These are phyloP conservation scores for Phytophthora podocarpi DNA, from an alignment of 352 stramenopile genomes.

Conservation along the genomic window DNA sequence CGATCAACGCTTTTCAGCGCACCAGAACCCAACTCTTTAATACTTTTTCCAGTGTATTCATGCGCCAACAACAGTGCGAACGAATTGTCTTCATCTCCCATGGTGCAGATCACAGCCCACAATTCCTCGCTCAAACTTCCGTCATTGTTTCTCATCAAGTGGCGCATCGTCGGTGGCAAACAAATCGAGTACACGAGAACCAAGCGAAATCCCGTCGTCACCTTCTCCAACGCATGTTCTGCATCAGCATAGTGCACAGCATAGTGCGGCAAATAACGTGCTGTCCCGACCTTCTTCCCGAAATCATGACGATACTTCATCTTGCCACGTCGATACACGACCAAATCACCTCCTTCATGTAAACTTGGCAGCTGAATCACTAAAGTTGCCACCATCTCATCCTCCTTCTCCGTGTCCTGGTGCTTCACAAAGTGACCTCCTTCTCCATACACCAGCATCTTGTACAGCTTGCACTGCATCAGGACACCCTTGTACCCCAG, in stretches of 20 bases:
- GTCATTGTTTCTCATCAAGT: too few relatives aligned
- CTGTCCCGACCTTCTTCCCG: neutral
- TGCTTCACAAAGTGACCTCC: constrained; percentile 49
- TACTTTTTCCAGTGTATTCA: constrained; percentile 30
- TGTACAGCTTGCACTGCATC: constrained; percentile 40
- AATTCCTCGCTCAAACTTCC: too few relatives aligned
- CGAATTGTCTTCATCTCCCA: too few relatives aligned
- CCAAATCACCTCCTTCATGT: constrained; percentile 32
- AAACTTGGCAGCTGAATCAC: constrained; percentile 39
- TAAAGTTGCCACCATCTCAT: constrained; percentile 54
- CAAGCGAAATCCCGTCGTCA: constrained; percentile 23
- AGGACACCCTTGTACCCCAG: constrained; percentile 21
- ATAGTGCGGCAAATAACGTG: constrained; percentile 6
- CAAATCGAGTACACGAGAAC: constrained; percentile 32
- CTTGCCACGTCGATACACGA: constrained; percentile 20
- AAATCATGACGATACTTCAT: constrained; percentile 3
- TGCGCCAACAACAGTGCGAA: constrained; percentile 11
- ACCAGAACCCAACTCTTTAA: constrained; percentile 7
- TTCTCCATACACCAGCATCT: constrained; percentile 56
- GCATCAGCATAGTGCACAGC: constrained; percentile 31
- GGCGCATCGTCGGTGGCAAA: constrained; percentile 9
- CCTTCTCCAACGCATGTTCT: constrained; percentile 16
- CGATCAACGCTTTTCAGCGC: constrained; percentile 30
- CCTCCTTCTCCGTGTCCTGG: constrained; percentile 64
- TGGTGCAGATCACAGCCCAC: too few relatives aligned